These are phyloP conservation scores for Strobilomyces echinocephalus DNA, from an alignment of 768 basidiomycete species.

Conservation along the genomic window DNA sequence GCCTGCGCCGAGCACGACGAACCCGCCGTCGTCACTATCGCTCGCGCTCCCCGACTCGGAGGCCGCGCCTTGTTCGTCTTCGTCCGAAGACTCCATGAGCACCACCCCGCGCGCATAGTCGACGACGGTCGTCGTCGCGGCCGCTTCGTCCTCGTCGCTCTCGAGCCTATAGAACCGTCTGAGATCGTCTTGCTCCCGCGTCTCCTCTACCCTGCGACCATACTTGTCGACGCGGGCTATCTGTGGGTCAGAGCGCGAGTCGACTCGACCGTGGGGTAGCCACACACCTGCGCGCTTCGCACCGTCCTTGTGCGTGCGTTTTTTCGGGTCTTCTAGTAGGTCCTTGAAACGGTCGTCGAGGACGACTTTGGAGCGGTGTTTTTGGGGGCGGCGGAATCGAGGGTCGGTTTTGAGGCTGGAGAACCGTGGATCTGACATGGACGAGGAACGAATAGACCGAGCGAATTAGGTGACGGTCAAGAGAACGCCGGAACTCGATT, in stretches of 20 bases:
- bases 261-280: not conserved
- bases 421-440: conserved; percentile 84
- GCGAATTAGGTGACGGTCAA: no score
- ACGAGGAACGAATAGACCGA: not conserved
- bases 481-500: no score
- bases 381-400: conserved; percentile 82
- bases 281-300: conserved; percentile 20
- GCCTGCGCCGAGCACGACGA: conserved; percentile 48
- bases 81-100: conserved; percentile 83
- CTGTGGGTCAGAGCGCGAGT: not conserved
- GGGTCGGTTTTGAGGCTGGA: conserved; percentile 84
- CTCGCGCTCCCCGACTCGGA: conserved; percentile 39
- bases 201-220: conserved; percentile 65
- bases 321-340: conserved; percentile 58
- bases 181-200: conserved; percentile 70
- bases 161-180: conserved; percentile 81
- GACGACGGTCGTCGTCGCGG: not conserved
- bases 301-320: conserved; percentile 22
- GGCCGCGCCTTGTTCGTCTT: conserved; percentile 44
- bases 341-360: conserved; percentile 90
- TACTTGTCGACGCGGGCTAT: conserved; percentile 82
- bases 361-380: conserved; percentile 73
- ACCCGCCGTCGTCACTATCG: conserved; percentile 44
- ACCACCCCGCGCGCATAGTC: conserved; percentile 82
- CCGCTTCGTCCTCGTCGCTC: conserved; percentile 23